Evolutionary conservation across 352 stramenopile species (phyloP), one percentile per base, ranked within the genome.

Genomic region (Phytopythium mirpurense): DNA sequence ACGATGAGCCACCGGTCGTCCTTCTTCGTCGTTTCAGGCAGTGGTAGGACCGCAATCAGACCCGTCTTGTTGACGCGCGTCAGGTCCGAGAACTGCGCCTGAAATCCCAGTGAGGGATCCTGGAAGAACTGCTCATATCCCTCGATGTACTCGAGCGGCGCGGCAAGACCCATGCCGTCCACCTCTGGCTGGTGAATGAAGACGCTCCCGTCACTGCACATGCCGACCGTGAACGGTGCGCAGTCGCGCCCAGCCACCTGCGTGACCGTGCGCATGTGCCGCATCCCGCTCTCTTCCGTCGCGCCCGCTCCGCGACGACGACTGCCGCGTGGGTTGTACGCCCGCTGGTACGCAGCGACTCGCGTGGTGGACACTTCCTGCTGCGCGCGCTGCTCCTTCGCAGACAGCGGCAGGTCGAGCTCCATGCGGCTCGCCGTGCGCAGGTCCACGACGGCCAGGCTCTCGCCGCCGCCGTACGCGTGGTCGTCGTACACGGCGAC

Each of bases 91-190:
- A 89, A 91, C 54, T 89, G 74, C 24, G 70, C 70, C 58, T 91
- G 75, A 48, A 88, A 87, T 24, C 71, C 72, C 26, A 88, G 54
- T 19, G 75, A 88, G 23, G 76, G 78, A 50, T 93, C 83, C 51
- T 87, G 72, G 56, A 91, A 91, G 56, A 91, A 93, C 44, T 81
- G 51, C 47, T 93, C 83, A 59, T 93, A 93, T 12, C 83, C 83
- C 57, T 84, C 73, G 16, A 93, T 74, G 54, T 86, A 88, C 51
- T 88, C 63, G 6, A 90, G 66, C 5, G 78, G 78, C 15, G 78
- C 84, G 11, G 72, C 76, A 10, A 93, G 66, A 16, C 83, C 80
- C 9, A 77, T 75, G 19, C 46, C 46, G 3, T 68, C 68, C 9
- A 74, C 45, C 26, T 73, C 63, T 1, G 77, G 72, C 18, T 74